Evolutionary conservation across 257 asterid genomes (phyloP), one percentile per base, ranked within the genome.

Genomic region (Orobanche coerulescens): DNA sequence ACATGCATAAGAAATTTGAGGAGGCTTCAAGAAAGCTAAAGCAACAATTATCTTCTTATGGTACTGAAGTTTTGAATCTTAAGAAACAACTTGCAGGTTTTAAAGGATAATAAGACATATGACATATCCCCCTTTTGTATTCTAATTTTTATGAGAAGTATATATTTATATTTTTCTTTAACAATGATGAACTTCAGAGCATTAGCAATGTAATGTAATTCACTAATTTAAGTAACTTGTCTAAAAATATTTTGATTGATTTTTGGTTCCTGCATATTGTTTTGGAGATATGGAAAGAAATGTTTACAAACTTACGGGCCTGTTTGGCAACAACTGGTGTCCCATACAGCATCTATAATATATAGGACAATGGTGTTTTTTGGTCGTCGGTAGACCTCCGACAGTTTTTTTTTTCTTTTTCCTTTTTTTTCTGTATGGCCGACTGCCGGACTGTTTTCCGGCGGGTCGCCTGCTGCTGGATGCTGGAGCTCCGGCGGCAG

Each of bases 1-100:
- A 49, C 51, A 84, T 84, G 91, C 71, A 86, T 58, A 62, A 39
- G 52, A 82, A 65, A 65, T 90, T 51, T 11, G 85, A 68, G 53
- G 81, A 66, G 58, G 94, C 86, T 51, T 71, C 90, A 8, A 39
- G 57, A 20, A 76, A 71, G 40, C 82, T 90, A 67, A 90, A 90
- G 77, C 76, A 70, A 34, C 76, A 78, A 43, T 68, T 84, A 51
- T 84, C 82, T 63, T 36, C 70, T 2, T 79, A 49, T 25, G 90
- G 86, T 13, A 57, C 6, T 28, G 83, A 86, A 74, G 37, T 79
- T 62, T 78, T 86, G 5, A 58, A 58, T 72, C 88, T 84, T 64
- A 82, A 70, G 81, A 84, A 74, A 72, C 78, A 81, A 65, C 82
- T 82, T 19, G 81, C 82, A 33, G 62, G 75, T 13, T 18, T 54